Evolutionary conservation across 768 basidiomycete species (phyloP).

Genomic region (Piloderma croceum): DNA sequence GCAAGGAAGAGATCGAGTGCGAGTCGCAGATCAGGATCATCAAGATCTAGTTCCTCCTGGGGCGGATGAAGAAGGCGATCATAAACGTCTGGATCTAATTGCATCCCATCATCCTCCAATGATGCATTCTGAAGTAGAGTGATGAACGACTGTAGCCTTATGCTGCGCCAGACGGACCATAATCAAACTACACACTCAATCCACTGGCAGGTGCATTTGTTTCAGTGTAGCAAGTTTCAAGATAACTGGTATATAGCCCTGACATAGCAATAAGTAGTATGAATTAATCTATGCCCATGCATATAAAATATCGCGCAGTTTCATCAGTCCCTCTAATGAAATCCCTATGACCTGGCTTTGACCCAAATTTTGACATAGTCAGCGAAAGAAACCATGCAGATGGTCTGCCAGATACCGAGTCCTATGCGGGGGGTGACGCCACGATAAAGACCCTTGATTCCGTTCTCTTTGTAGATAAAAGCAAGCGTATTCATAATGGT

Average conservation of each 20-base stretch:
- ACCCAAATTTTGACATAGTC: conserved; percentile 91
- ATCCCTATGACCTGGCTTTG: too few species aligned
- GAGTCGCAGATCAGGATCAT: conserved; percentile 10
- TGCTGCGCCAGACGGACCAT: too few species aligned
- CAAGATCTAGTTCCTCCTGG: conserved; percentile 2
- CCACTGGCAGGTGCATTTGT: too few species aligned
- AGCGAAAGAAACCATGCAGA: conserved; percentile 98
- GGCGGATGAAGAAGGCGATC: conserved; percentile 9
- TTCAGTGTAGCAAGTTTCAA: too few species aligned
- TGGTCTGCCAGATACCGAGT: conserved; percentile 93
- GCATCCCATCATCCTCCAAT: conserved; percentile 6
- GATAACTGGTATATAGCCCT: background rate
- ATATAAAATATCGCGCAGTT: conserved; percentile 3
- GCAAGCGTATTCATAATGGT: conserved; percentile 86
- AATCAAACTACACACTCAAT: conserved; percentile 1
- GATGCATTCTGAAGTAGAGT: conserved; percentile 6
- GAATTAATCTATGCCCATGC: conserved; percentile 16
- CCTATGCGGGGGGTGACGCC: conserved; percentile 97
- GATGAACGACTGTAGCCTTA: too few species aligned
- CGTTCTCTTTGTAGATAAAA: conserved; percentile 97
- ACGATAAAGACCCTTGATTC: conserved; percentile 92
- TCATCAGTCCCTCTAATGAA: too few species aligned
- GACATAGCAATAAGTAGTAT: too few species aligned
- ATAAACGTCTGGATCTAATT: conserved; percentile 4
- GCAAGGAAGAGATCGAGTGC: conserved; percentile 16